Percentiles rank a stretch among this genome's conserved stretches.
These are phyloP conservation scores for Trichoderma sp. DNA, from an alignment of 2,329 filamentous ascomycete genomes.

Conservation along the genomic window DNA sequence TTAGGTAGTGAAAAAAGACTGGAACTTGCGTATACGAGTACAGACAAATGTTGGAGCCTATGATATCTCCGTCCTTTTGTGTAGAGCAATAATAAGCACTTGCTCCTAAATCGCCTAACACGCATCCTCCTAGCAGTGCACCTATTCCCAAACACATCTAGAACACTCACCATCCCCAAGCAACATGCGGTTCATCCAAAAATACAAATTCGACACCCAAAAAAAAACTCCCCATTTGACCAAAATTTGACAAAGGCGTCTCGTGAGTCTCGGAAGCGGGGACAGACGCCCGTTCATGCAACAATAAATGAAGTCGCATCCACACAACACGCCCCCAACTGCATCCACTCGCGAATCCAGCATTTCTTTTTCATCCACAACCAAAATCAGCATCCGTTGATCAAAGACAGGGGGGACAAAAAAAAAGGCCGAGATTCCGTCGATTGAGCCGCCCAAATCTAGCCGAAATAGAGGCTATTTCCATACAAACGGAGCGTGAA, in stretches of 20 bases:
- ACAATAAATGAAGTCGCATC: conserved; percentile 6
- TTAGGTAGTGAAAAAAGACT: background rate
- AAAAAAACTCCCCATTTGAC: background rate
- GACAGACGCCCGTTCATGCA: conserved; percentile 8
- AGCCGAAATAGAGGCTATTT: background rate
- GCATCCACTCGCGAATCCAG: background rate
- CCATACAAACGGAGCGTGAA: background rate
- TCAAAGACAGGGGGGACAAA: background rate
- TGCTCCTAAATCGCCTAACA: background rate
- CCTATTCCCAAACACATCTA: background rate
- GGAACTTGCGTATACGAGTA: background rate
- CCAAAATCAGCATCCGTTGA: background rate
- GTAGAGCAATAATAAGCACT: conserved; percentile 6
- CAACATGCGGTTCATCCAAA: background rate
- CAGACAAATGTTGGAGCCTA: background rate
- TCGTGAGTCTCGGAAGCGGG: background rate
- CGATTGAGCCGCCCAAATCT: background rate
- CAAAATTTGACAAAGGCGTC: background rate
- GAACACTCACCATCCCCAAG: background rate
- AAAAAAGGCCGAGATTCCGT: background rate
- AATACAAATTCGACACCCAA: background rate
- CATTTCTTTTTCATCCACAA: background rate
- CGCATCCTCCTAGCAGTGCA: background rate
- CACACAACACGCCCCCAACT: background rate
- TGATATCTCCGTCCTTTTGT: background rate